Conservation (phyloP, 1,284 basidiomycete species). For the Rugosomyces carneus region DNA sequence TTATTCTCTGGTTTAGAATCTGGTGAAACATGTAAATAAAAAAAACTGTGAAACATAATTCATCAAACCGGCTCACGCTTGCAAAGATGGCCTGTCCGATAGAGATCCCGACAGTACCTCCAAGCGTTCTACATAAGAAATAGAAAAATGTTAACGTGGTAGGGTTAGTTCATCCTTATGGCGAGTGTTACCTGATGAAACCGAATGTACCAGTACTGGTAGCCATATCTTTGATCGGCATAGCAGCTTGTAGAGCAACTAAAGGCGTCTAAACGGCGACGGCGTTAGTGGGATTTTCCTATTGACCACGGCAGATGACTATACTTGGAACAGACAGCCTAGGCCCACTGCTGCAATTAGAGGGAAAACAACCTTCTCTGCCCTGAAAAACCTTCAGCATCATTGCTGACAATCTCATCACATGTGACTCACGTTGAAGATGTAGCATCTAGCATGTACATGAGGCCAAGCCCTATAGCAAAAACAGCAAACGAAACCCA, state of each 20-base stretch:
- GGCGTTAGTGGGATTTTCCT: not conserved
- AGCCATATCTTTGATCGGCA: slow-evolving; percentile 79
- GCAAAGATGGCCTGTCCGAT: slow-evolving; percentile 67
- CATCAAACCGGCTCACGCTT: slow-evolving; percentile 34
- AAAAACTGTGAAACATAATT: not conserved
- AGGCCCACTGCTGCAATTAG: slow-evolving; percentile 55
- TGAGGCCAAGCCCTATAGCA: slow-evolving; percentile 60
- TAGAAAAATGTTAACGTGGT: not conserved
- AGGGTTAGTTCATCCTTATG: not conserved
- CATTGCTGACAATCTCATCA: not conserved
- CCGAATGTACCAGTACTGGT: slow-evolving; percentile 67
- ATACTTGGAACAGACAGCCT: slow-evolving; percentile 60
- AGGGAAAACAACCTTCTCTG: slow-evolving; percentile 54
- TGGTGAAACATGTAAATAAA: slow-evolving; percentile 17
- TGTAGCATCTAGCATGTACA: slow-evolving; percentile 43
- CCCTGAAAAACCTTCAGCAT: slow-evolving; percentile 31
- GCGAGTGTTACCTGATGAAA: slow-evolving; percentile 53
- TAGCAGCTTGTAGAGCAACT: slow-evolving; percentile 71
- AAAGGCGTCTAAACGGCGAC: slow-evolving; percentile 45
- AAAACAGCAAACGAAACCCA: slow-evolving; percentile 53
- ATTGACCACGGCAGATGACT: slow-evolving; percentile 13
- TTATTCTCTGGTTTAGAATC: slow-evolving; percentile 46
- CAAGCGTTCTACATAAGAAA: slow-evolving; percentile 45
- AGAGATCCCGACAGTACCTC: slow-evolving; percentile 73
- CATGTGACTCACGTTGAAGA: slow-evolving; percentile 39